A percentile compares a stretch with the other conserved stretches of the same genome.
phyloP scores from a whole-genome alignment of 1,139 yeast species.

The Diutina pseudorugosa region DNA sequence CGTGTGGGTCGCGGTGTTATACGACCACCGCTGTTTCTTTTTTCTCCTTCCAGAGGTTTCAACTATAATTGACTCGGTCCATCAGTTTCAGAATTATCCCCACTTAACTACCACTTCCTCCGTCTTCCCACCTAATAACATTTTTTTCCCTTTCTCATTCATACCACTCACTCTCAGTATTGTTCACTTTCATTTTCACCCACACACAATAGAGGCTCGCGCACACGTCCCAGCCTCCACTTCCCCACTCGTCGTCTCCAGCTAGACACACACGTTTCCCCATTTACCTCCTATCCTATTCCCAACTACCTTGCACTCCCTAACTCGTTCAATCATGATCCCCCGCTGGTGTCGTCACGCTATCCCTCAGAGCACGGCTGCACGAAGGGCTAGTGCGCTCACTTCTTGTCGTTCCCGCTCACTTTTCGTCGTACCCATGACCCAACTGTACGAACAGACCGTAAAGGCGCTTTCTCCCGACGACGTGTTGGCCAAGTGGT shows the following conservation, averaged over 20 bases:
- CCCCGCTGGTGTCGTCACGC: not conserved
- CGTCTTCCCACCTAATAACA: no score
- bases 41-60: not conserved
- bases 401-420: not conserved
- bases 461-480: constrained; percentile 38
- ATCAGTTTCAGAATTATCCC: not conserved
- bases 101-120: no score
- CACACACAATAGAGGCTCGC: not conserved
- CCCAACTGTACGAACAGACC: constrained; percentile 31
- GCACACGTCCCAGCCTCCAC: not conserved
- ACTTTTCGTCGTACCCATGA: constrained; percentile 4
- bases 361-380: not conserved
- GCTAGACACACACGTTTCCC: not conserved
- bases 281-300: not conserved
- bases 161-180: no score
- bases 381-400: not conserved
- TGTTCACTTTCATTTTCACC: no score
- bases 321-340: not conserved
- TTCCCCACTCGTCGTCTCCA: not conserved
- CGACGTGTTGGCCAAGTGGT: constrained; percentile 45
- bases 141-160: no score
- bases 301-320: not conserved
- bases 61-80: not conserved
- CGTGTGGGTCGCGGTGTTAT: not conserved
- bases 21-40: not conserved